Conservation (phyloP, 2,329 filamentous ascomycete species). For the Coleophoma crateriformis region DNA sequence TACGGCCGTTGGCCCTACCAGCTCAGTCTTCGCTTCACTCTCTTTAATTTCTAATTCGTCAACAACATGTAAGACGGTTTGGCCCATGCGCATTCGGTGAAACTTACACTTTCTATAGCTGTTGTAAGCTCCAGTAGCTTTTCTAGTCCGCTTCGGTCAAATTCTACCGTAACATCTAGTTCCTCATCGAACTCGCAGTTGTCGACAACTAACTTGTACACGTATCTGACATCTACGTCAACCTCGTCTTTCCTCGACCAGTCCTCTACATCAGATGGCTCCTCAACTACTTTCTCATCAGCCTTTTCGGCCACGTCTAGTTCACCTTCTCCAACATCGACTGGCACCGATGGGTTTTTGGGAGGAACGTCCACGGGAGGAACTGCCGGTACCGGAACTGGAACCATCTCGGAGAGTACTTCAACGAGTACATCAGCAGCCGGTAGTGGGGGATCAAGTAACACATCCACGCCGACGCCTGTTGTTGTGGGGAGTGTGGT, state of each 20-base stretch:
- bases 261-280: not conserved
- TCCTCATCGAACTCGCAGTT: slow-evolving; percentile 12
- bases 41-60: slow-evolving; percentile 21
- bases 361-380: not conserved
- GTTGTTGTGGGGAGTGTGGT: slow-evolving; percentile 29
- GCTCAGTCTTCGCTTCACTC: slow-evolving; percentile 19
- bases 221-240: slow-evolving; percentile 1
- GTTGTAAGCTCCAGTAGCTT: slow-evolving; percentile 21
- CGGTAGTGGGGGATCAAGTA: slow-evolving; percentile 9
- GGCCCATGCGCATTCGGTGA: too few species aligned
- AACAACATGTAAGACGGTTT: slow-evolving; percentile 17
- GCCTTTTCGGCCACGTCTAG: slow-evolving; percentile 2
- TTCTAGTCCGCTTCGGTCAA: not conserved
- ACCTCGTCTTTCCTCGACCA: slow-evolving; percentile 4
- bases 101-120: slow-evolving; percentile 13
- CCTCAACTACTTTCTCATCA: slow-evolving; percentile 1
- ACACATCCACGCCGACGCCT: slow-evolving; percentile 13
- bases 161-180: not conserved
- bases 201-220: slow-evolving; percentile 1
- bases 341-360: not conserved
- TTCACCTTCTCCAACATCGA: slow-evolving; percentile 4
- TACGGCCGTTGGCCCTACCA: slow-evolving; percentile 14
- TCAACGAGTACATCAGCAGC: slow-evolving; percentile 14
- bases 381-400: slow-evolving; percentile 6
- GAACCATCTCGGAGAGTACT: slow-evolving; percentile 2